These are phyloP conservation scores for Niebla homalea DNA, from an alignment of 495 filamentous ascomycete genomes.

Conservation along the genomic window DNA sequence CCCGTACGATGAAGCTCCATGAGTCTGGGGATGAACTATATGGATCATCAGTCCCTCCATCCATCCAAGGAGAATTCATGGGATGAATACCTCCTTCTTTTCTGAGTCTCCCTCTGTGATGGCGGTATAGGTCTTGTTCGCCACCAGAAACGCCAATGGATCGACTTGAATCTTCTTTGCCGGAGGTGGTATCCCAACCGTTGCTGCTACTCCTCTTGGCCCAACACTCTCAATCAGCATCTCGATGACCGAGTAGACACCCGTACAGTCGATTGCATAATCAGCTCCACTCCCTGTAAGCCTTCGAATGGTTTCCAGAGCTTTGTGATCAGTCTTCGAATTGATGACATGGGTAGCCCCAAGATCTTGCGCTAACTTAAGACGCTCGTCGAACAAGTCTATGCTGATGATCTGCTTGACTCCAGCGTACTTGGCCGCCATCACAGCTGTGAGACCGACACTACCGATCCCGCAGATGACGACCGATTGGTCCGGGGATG, in stretches of 20 bases:
- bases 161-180: slow-evolving; percentile 22
- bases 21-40: slow-evolving; percentile 21
- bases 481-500: slow-evolving; percentile 19
- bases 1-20: slow-evolving; percentile 29
- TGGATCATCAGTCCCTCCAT: slow-evolving; percentile 7
- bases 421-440: slow-evolving; percentile 20
- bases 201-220: too few relatives aligned
- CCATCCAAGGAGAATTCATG: slow-evolving; percentile 6
- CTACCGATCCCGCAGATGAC: slow-evolving; percentile 30
- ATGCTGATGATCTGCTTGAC: slow-evolving; percentile 28
- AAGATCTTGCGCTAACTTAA: slow-evolving; percentile 27
- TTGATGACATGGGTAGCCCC: slow-evolving; percentile 32
- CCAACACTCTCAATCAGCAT: too few relatives aligned
- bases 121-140: slow-evolving; percentile 21
- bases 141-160: slow-evolving; percentile 18
- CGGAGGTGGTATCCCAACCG: too few relatives aligned
- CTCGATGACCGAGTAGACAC: too few relatives aligned
- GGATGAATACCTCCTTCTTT: not conserved
- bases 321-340: too few relatives aligned
- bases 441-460: slow-evolving; percentile 30
- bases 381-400: slow-evolving; percentile 28
- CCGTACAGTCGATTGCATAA: too few relatives aligned
- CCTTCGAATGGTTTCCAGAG: too few relatives aligned
- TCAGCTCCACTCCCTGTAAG: too few relatives aligned
- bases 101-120: slow-evolving; percentile 20